phyloP scores from a whole-genome alignment of 208 protist genomes.

The Acanthamoeba royreba region DNA sequence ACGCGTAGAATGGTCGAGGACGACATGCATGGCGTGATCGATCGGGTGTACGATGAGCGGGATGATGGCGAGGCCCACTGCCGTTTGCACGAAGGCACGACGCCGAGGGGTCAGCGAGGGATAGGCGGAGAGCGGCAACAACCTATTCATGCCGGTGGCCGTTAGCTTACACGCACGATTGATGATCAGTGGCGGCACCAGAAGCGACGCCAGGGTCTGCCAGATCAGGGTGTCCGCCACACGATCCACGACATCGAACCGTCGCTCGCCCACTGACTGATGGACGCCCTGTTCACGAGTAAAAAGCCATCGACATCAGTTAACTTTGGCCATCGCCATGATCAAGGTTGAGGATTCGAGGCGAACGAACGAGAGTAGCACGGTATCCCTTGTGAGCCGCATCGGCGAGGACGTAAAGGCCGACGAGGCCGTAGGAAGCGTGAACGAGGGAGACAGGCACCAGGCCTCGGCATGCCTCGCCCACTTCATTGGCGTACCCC shows the following conservation, averaged over 20 bases:
- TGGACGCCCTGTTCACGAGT: neutral
- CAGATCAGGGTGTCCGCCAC: slow-evolving; percentile 42
- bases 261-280: neutral
- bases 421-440: neutral
- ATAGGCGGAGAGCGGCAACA: neutral
- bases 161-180: slow-evolving; percentile 27
- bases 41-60: slow-evolving; percentile 50
- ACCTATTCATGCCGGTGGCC: neutral
- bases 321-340: neutral
- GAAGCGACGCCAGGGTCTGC: slow-evolving; percentile 29
- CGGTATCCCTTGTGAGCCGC: slow-evolving; percentile 38
- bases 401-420: slow-evolving; percentile 43
- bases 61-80: slow-evolving; percentile 15
- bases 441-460: slow-evolving; percentile 24
- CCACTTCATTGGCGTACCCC: slow-evolving; percentile 49
- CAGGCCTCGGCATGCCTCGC: slow-evolving; percentile 38
- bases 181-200: slow-evolving; percentile 46
- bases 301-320: neutral
- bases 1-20: neutral
- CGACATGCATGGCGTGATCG: neutral
- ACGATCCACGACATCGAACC: neutral
- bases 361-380: neutral
- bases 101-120: neutral
- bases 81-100: neutral
- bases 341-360: neutral